These are phyloP conservation scores for Globisporangium sylvaticum DNA, from an alignment of 352 stramenopile genomes.

Conservation along the genomic window DNA sequence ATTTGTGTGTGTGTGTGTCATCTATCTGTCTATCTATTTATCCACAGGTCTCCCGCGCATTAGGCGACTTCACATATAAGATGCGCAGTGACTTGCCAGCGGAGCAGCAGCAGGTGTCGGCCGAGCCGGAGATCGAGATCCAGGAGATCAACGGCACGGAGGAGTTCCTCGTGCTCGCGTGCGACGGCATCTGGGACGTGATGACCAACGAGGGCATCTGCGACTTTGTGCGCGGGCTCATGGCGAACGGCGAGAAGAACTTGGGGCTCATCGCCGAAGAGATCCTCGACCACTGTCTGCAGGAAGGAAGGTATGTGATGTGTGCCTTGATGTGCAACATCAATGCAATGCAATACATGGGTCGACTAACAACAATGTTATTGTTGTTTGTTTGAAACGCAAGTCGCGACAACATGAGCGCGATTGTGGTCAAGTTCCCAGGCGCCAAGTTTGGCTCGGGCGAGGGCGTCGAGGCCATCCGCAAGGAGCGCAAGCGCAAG, in stretches of 20 bases:
- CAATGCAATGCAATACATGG: background rate
- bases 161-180: slow-evolving; percentile 90
- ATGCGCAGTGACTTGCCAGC: slow-evolving; percentile 44
- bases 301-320: slow-evolving; percentile 49
- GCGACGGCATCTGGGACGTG: slow-evolving; percentile 93
- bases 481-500: slow-evolving; percentile 39
- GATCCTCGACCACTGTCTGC: slow-evolving; percentile 71
- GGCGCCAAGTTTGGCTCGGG: slow-evolving; percentile 57
- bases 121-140: slow-evolving; percentile 87
- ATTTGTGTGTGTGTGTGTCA: background rate
- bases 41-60: slow-evolving; percentile 61
- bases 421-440: slow-evolving; percentile 77
- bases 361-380: slow-evolving; percentile 7
- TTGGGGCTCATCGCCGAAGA: slow-evolving; percentile 79
- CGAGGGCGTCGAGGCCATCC: slow-evolving; percentile 57
- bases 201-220: slow-evolving; percentile 90
- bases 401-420: slow-evolving; percentile 85
- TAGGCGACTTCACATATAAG: slow-evolving; percentile 85
- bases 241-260: slow-evolving; percentile 62
- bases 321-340: background rate
- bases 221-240: slow-evolving; percentile 76
- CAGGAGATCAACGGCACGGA: slow-evolving; percentile 74
- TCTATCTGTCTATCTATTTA: slow-evolving; percentile 16
- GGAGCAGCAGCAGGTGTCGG: slow-evolving; percentile 77
- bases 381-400: background rate